Conservation (phyloP, 176 grass and related monocot genomes). For the Dendrocalamus sinicus region DNA sequence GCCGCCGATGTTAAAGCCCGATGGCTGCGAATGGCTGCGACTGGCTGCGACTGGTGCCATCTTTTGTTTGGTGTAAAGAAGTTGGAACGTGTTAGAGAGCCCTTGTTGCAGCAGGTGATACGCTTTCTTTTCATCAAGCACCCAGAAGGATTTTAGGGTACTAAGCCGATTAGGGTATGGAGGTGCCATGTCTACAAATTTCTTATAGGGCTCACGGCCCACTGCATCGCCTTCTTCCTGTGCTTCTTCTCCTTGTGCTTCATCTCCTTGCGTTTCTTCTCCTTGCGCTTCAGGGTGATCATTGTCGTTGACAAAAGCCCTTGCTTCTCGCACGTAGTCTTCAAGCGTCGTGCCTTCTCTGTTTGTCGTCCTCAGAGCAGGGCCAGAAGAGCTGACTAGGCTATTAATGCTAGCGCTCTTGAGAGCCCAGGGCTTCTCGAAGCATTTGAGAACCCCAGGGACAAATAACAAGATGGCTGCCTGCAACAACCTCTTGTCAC, state of each 20-base stretch:
- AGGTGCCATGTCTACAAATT: slow-evolving; percentile 11
- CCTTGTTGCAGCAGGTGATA: neutral
- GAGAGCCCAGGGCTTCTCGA: slow-evolving; percentile 3
- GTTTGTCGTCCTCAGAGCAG: neutral
- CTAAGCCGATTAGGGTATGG: neutral
- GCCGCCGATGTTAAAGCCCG: too few species aligned
- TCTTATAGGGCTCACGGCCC: neutral
- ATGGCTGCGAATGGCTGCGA: too few species aligned
- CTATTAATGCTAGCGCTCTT: neutral
- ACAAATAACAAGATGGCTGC: neutral
- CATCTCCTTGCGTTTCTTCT: too few species aligned
- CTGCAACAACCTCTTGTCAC: neutral
- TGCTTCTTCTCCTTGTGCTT: too few species aligned
- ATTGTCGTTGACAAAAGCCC: neutral
- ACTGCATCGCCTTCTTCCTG: too few species aligned
- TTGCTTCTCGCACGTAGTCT: neutral
- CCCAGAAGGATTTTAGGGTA: neutral
- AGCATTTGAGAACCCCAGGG: neutral
- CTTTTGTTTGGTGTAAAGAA: slow-evolving; percentile 26
- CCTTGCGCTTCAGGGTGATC: neutral
- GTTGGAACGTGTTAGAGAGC: neutral
- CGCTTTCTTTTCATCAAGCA: neutral
- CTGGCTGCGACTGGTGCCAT: too few species aligned
- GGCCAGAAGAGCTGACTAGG: neutral
- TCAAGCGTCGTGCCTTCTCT: neutral